A percentile compares a stretch with the other conserved stretches of the same genome.
These are phyloP conservation scores for Calonectria honghensis DNA, from an alignment of 2,329 filamentous ascomycete species.

Conservation along the genomic window DNA sequence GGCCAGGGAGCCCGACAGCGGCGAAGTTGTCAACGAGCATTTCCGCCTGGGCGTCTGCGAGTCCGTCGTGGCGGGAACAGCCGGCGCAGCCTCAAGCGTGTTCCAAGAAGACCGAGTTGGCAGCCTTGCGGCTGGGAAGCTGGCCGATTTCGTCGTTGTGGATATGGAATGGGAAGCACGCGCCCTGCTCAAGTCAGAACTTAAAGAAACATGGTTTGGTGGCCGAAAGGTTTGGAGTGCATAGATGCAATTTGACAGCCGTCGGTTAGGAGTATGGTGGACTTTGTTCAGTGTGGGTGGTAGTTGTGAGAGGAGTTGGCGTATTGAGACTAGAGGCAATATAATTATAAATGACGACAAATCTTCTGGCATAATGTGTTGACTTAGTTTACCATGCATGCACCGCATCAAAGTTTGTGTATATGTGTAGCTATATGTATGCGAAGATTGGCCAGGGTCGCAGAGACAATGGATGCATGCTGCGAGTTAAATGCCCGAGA, in stretches of 20 bases:
- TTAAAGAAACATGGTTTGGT: conserved; percentile 72
- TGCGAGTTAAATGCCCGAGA: not conserved
- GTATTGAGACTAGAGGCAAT: not conserved
- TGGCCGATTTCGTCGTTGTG: conserved; percentile 71
- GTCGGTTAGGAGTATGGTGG: conserved; percentile 14
- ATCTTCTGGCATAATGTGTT: not conserved
- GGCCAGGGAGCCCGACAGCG: conserved; percentile 66
- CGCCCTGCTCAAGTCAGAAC: conserved; percentile 66
- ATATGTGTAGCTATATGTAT: not conserved
- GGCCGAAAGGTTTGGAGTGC: conserved; percentile 64
- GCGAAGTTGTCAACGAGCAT: conserved; percentile 68
- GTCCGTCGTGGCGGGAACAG: conserved; percentile 70
- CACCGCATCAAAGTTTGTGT: not conserved
- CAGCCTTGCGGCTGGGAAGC: conserved; percentile 68
- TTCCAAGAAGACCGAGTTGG: conserved; percentile 71
- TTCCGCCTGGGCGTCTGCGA: conserved; percentile 71
- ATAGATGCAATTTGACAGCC: not conserved
- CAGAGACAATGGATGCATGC: too few species aligned
- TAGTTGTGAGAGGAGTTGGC: not conserved
- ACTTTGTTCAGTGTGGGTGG: not conserved
- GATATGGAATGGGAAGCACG: conserved; percentile 69
- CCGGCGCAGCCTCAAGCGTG: conserved; percentile 71
- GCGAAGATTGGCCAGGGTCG: too few species aligned
- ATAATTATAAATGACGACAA: not conserved
- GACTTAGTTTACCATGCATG: not conserved